Evolutionary conservation across 257 asterid species (phyloP).

Genomic region (Ehretia macrophylla): DNA sequence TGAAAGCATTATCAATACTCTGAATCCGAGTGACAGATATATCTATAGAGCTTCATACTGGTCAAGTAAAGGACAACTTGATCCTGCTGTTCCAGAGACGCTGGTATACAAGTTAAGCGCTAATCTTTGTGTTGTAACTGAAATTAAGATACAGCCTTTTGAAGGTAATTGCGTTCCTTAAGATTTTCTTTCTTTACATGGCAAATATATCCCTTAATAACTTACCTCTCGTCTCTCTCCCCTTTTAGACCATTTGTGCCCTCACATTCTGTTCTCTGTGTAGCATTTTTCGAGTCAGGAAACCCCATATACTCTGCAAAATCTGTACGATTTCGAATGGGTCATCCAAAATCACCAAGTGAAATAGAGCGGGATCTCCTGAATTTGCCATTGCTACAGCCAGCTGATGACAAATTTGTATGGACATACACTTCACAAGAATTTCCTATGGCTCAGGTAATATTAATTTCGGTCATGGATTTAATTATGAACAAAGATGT

Average conservation of each 20-base stretch:
- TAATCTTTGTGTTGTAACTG: conserved; percentile 66
- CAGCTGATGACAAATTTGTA: conserved; percentile 61
- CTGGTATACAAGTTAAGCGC: conserved; percentile 52
- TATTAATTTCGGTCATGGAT: background rate
- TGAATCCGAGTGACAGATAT: conserved; percentile 50
- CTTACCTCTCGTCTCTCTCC: background rate
- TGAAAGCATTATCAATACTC: conserved; percentile 62
- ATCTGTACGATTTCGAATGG: conserved; percentile 60
- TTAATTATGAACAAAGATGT: too few relatives aligned
- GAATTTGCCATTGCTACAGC: conserved; percentile 31
- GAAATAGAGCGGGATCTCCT: conserved; percentile 27
- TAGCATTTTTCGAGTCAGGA: conserved; percentile 68
- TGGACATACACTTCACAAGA: conserved; percentile 83
- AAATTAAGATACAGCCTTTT: conserved; percentile 68
- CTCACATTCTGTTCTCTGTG: conserved; percentile 2
- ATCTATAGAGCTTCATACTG: conserved; percentile 55
- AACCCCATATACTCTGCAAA: conserved; percentile 75
- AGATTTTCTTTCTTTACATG: background rate
- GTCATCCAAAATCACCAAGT: conserved; percentile 44
- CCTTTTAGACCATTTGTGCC: background rate
- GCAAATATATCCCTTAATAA: background rate
- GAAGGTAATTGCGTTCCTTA: conserved; percentile 40
- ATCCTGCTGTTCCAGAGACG: conserved; percentile 68
- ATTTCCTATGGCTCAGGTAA: conserved; percentile 75
- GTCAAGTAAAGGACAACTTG: conserved; percentile 76